A percentile compares a stretch with the other conserved stretches of the same genome.
Evolutionary conservation across 495 filamentous ascomycete genomes (phyloP).

Genomic region (Penicillium waksmanii): DNA sequence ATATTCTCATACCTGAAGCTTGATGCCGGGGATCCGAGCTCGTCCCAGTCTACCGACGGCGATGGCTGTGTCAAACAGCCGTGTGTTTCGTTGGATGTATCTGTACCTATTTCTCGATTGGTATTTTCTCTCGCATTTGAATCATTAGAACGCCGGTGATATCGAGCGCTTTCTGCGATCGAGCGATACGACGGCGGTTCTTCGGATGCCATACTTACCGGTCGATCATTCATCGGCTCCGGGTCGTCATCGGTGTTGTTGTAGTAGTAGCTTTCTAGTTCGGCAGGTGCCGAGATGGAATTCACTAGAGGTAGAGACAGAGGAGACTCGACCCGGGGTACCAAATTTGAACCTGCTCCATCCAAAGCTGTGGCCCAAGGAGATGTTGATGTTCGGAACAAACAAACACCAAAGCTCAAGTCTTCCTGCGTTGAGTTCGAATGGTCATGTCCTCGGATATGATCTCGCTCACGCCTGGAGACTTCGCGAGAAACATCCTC

Average conservation of each 20-base stretch:
- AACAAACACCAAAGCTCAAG: slow-evolving; percentile 33
- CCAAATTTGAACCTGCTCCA: not conserved
- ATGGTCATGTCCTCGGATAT: not conserved
- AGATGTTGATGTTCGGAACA: slow-evolving; percentile 30
- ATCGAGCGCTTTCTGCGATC: not conserved
- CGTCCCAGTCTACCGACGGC: not conserved
- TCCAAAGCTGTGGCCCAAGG: slow-evolving; percentile 10
- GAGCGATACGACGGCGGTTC: not conserved
- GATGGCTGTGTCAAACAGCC: not conserved
- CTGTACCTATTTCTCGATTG: not conserved
- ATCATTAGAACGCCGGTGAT: not conserved
- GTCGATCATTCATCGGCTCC: not conserved
- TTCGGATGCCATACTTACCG: not conserved
- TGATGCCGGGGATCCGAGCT: not conserved
- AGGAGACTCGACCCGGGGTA: not conserved
- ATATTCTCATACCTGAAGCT: slow-evolving; percentile 5
- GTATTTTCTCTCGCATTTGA: not conserved
- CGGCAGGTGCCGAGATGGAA: not conserved
- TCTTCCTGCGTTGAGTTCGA: slow-evolving; percentile 40
- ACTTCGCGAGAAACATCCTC: not conserved
- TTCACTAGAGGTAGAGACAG: not conserved
- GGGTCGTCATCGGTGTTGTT: not conserved
- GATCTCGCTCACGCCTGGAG: not conserved
- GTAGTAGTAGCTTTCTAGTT: not conserved
- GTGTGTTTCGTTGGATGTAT: not conserved